phyloP scores from a whole-genome alignment of 2,329 filamentous ascomycete genomes.

The Stagonosporopsis tanaceti region DNA sequence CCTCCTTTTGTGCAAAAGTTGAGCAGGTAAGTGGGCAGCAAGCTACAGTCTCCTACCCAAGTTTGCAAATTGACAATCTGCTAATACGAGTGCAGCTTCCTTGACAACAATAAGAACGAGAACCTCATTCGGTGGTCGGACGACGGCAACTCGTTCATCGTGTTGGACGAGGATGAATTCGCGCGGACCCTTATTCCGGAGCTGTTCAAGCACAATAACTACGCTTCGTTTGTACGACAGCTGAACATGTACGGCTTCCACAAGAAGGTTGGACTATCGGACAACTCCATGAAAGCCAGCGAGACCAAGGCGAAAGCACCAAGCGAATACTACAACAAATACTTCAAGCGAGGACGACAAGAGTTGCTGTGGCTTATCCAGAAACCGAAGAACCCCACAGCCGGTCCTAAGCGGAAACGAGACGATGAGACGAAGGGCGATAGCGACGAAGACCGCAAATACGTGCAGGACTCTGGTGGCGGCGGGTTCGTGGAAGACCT shows the following conservation, averaged over 20 bases:
- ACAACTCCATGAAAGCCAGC: slow-evolving; percentile 97
- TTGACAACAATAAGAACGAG: slow-evolving; percentile 91
- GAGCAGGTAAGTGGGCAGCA: slow-evolving; percentile 74
- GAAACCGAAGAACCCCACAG: slow-evolving; percentile 80
- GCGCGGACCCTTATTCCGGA: slow-evolving; percentile 77
- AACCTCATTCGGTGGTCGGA: slow-evolving; percentile 97
- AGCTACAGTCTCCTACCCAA: neutral
- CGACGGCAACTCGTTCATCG: slow-evolving; percentile 94
- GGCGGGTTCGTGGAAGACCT: slow-evolving; percentile 52
- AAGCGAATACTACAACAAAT: slow-evolving; percentile 97
- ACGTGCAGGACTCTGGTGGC: slow-evolving; percentile 54
- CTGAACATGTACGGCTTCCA: slow-evolving; percentile 67
- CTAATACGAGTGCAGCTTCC: slow-evolving; percentile 70
- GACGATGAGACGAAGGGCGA: slow-evolving; percentile 71
- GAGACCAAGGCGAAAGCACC: slow-evolving; percentile 97
- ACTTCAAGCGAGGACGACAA: slow-evolving; percentile 90
- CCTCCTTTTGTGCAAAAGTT: slow-evolving; percentile 98
- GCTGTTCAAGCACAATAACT: slow-evolving; percentile 82
- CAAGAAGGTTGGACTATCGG: slow-evolving; percentile 74
- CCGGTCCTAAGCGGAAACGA: slow-evolving; percentile 57
- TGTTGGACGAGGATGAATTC: slow-evolving; percentile 93
- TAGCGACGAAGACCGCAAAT: slow-evolving; percentile 69
- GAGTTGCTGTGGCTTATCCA: slow-evolving; percentile 96
- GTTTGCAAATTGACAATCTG: neutral
- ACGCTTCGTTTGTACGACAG: slow-evolving; percentile 78